Percentiles rank a stretch among this genome's conserved stretches.
Evolutionary conservation across 2,329 filamentous ascomycete genomes (phyloP).

Genomic region (Talaromyces sp.): DNA sequence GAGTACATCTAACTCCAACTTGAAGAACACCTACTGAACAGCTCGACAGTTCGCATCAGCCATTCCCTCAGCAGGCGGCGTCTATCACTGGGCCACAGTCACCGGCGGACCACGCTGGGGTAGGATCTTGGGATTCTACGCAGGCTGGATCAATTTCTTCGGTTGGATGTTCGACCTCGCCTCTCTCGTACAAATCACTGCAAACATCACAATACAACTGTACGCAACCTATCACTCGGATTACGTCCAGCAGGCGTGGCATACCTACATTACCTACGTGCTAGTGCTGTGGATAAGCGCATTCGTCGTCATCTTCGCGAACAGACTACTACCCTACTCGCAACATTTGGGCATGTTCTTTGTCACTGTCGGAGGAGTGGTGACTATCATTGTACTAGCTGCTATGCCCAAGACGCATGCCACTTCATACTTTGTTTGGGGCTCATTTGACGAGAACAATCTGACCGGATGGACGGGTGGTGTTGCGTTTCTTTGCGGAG

Average conservation of each 20-base stretch:
- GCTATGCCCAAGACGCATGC: constrained; percentile 47
- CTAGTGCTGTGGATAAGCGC: constrained; percentile 42
- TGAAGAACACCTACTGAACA: background rate
- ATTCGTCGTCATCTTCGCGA: constrained; percentile 48
- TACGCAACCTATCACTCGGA: constrained; percentile 38
- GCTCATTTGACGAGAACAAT: constrained; percentile 53
- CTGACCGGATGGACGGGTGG: constrained; percentile 52
- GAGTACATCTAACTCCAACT: background rate
- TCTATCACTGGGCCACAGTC: constrained; percentile 52
- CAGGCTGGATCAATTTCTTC: constrained; percentile 45
- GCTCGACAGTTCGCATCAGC: constrained; percentile 43
- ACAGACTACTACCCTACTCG: constrained; percentile 40
- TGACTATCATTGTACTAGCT: constrained; percentile 49
- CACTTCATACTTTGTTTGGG: constrained; percentile 49
- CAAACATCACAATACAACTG: constrained; percentile 5
- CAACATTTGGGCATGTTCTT: constrained; percentile 48
- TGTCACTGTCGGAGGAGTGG: constrained; percentile 47
- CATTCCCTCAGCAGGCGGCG: constrained; percentile 49
- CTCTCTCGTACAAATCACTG: constrained; percentile 9
- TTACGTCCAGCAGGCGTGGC: constrained; percentile 47
- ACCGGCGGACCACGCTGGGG: constrained; percentile 37
- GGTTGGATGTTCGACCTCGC: constrained; percentile 18
- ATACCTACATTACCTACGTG: constrained; percentile 44
- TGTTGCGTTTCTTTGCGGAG: constrained; percentile 50
- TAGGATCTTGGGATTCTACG: constrained; percentile 31